Percentiles rank a stretch among this genome's conserved stretches.
Conservation (phyloP, 2,329 filamentous ascomycete species). For the Amauroascus niger region DNA sequence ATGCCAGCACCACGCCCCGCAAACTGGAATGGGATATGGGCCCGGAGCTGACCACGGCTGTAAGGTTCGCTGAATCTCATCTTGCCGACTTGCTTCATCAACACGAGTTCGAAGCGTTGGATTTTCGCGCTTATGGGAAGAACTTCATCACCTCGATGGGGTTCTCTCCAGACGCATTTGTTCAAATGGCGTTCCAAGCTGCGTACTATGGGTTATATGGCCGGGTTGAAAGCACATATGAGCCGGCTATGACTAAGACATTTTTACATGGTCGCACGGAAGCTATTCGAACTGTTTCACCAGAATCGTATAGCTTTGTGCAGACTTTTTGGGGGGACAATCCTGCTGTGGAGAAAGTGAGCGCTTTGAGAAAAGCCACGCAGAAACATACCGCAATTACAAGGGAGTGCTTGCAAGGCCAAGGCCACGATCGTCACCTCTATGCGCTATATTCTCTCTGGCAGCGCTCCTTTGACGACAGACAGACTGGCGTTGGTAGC, state of each 20-base stretch:
- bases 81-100: conserved; percentile 91
- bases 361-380: conserved; percentile 72
- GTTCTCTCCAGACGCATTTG: conserved; percentile 92
- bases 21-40: conserved; percentile 98
- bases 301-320: conserved; percentile 77
- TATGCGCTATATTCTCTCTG: conserved; percentile 92
- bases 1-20: conserved; percentile 86
- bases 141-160: conserved; percentile 97
- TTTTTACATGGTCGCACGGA: conserved; percentile 92
- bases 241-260: conserved; percentile 95
- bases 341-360: conserved; percentile 70
- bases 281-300: conserved; percentile 76
- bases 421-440: conserved; percentile 85
- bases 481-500: conserved; percentile 43
- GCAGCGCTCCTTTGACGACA: conserved; percentile 78
- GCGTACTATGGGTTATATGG: conserved; percentile 97
- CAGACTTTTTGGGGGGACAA: conserved; percentile 93
- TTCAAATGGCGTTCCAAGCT: conserved; percentile 98
- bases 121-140: conserved; percentile 84
- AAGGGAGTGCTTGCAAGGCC: conserved; percentile 74
- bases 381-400: conserved; percentile 72
- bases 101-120: conserved; percentile 88
- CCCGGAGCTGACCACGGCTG: conserved; percentile 78
- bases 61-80: conserved; percentile 90
- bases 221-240: conserved; percentile 86